Conservation (phyloP, 2,329 filamentous ascomycete genomes). For the Grosmannia penicillata region DNA sequence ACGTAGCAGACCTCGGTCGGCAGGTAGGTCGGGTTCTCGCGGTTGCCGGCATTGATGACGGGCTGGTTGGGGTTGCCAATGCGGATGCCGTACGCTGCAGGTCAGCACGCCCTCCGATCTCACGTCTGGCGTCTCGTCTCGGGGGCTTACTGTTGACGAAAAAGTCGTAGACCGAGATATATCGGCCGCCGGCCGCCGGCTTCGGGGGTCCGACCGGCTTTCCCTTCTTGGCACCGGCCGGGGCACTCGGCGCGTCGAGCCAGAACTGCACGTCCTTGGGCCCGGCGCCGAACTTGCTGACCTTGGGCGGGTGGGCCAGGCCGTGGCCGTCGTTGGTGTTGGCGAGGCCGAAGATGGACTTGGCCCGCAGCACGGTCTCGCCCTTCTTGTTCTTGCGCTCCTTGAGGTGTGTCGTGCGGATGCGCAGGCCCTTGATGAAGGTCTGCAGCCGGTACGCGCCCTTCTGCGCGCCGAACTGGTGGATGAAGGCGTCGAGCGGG, state of each 20-base stretch:
- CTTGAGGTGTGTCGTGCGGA: slow-evolving; percentile 23
- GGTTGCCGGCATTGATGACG: slow-evolving; percentile 45
- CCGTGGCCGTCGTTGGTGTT: slow-evolving; percentile 18
- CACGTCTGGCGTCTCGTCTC: too few relatives aligned
- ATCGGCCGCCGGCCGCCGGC: slow-evolving; percentile 17
- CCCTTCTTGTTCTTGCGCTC: slow-evolving; percentile 18
- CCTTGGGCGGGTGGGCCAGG: slow-evolving; percentile 13
- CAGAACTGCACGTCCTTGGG: slow-evolving; percentile 41
- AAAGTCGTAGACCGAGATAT: slow-evolving; percentile 36
- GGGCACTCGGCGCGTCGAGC: slow-evolving; percentile 15
- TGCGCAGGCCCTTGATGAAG: slow-evolving; percentile 22
- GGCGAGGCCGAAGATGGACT: slow-evolving; percentile 22
- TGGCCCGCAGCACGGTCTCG: slow-evolving; percentile 18
- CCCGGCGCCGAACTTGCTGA: slow-evolving; percentile 24
- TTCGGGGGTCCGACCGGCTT: not conserved
- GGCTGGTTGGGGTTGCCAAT: slow-evolving; percentile 23
- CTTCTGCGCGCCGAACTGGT: not conserved
- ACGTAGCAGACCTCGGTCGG: slow-evolving; percentile 43
- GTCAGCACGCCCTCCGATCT: not conserved
- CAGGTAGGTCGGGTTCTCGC: slow-evolving; percentile 37
- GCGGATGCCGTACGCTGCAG: slow-evolving; percentile 20
- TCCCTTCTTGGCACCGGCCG: slow-evolving; percentile 4
- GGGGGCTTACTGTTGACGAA: slow-evolving; percentile 28
- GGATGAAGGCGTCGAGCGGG: slow-evolving; percentile 12
- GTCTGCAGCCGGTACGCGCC: slow-evolving; percentile 13